A percentile compares a stretch with the other conserved stretches of the same genome.
Conservation (phyloP, 2,329 filamentous ascomycete genomes). For the Arthrobotrys sphaeroides region DNA sequence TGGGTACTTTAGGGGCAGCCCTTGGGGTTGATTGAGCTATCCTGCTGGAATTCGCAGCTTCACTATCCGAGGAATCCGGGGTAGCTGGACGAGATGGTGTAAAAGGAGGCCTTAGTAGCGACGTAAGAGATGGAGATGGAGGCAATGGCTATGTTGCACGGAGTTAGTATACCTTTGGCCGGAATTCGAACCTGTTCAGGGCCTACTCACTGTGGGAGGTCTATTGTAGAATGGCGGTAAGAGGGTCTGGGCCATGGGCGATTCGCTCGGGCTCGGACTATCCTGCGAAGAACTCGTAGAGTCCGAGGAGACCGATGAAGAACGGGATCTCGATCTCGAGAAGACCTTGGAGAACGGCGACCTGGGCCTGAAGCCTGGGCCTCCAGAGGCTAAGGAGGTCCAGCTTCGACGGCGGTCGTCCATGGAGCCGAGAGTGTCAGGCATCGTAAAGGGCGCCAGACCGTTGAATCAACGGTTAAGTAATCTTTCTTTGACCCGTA, state of each 20-base stretch:
- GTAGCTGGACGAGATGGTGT: conserved; percentile 88
- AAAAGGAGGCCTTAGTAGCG: conserved; percentile 79
- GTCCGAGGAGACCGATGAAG: conserved; percentile 37
- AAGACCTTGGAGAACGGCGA: conserved; percentile 51
- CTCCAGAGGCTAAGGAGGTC: conserved; percentile 42
- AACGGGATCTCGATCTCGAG: conserved; percentile 41
- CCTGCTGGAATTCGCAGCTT: conserved; percentile 72
- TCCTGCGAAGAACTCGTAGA: conserved; percentile 48
- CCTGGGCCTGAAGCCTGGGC: conserved; percentile 40
- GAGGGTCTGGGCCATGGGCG: conserved; percentile 62
- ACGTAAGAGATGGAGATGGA: conserved; percentile 90
- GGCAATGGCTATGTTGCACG: conserved; percentile 72
- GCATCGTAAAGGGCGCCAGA: conserved; percentile 1
- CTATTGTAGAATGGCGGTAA: conserved; percentile 94
- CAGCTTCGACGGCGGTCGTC: conserved; percentile 50
- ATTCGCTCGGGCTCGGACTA: conserved; percentile 49
- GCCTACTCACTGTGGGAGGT: conserved; percentile 74
- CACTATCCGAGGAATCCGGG: conserved; percentile 88
- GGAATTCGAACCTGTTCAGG: not conserved
- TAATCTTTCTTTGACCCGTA: not conserved
- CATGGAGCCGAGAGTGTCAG: conserved; percentile 19
- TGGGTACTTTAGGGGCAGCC: conserved; percentile 92
- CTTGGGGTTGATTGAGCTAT: conserved; percentile 76
- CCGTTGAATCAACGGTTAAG: not conserved
- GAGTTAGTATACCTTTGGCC: not conserved